Conservation (phyloP, 148 eudicot genomes). For the Persicaria tinctoria region DNA sequence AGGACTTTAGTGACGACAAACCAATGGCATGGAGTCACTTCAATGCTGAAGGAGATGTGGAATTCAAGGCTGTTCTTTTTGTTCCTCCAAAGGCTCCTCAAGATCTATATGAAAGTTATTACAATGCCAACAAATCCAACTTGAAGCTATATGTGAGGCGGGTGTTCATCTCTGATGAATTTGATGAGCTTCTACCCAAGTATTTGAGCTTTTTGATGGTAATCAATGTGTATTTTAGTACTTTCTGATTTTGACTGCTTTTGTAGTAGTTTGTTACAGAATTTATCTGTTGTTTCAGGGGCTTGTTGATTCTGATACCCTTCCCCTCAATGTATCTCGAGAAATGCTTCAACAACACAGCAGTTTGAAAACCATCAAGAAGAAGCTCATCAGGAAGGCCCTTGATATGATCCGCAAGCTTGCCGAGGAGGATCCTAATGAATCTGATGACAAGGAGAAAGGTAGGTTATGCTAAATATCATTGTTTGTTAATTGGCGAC, state of each 20-base stretch:
- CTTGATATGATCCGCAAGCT: slow-evolving; percentile 98
- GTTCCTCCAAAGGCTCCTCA: slow-evolving; percentile 97
- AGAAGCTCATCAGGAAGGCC: slow-evolving; percentile 94
- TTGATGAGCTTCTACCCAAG: slow-evolving; percentile 94
- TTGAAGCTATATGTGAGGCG: slow-evolving; percentile 85
- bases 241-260: background rate
- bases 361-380: slow-evolving; percentile 96
- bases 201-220: slow-evolving; percentile 86
- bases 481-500: background rate
- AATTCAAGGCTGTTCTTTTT: slow-evolving; percentile 92
- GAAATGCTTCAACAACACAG: slow-evolving; percentile 99
- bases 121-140: slow-evolving; percentile 82
- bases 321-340: slow-evolving; percentile 95
- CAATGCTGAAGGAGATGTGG: slow-evolving; percentile 97
- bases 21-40: slow-evolving; percentile 97
- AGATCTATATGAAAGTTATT: slow-evolving; percentile 95
- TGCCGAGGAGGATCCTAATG: slow-evolving; percentile 98
- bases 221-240: slow-evolving; percentile 11
- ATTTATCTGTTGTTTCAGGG: slow-evolving; percentile 43
- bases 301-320: slow-evolving; percentile 95
- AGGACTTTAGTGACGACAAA: slow-evolving; percentile 93
- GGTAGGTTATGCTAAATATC: slow-evolving; percentile 32
- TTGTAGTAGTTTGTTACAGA: background rate
- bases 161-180: slow-evolving; percentile 97
- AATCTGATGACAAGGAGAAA: slow-evolving; percentile 59